Percentiles rank a stretch among this genome's conserved stretches.
Evolutionary conservation across 1,284 basidiomycete genomes (phyloP).

Genomic region (Leccinum fuscescens): DNA sequence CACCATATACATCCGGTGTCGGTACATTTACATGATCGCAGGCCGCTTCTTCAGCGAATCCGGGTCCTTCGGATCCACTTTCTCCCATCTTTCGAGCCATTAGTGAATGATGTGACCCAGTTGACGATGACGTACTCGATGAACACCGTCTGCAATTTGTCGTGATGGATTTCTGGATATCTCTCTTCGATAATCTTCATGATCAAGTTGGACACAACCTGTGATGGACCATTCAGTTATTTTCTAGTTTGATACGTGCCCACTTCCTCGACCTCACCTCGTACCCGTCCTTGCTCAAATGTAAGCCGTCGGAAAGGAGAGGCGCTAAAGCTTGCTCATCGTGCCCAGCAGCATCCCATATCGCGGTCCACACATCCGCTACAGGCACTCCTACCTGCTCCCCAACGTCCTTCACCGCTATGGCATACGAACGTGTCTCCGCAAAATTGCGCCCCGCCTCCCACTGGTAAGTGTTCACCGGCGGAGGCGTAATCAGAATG

Average conservation of each 20-base stretch:
- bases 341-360: constrained; percentile 67
- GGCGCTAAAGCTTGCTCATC: constrained; percentile 48
- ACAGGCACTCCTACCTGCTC: constrained; percentile 52
- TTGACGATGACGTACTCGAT: constrained; percentile 38
- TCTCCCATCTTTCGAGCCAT: constrained; percentile 36
- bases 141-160: constrained; percentile 55
- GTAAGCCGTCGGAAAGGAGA: constrained; percentile 72
- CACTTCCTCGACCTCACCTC: constrained; percentile 38
- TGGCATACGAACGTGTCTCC: constrained; percentile 64
- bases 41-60: constrained; percentile 32
- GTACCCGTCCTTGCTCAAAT: constrained; percentile 73
- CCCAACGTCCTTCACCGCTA: constrained; percentile 65
- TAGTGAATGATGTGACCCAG: background rate
- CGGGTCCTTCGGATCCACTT: constrained; percentile 39
- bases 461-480: constrained; percentile 66
- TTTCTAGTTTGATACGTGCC: background rate
- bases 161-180: constrained; percentile 68
- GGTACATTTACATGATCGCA: constrained; percentile 14
- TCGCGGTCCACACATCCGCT: constrained; percentile 66
- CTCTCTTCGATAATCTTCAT: constrained; percentile 53
- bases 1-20: background rate
- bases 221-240: constrained; percentile 10
- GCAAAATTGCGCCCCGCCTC: constrained; percentile 55
- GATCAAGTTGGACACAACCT: constrained; percentile 69
- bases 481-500: constrained; percentile 82